Percentiles rank a stretch among this genome's conserved stretches.
Evolutionary conservation across 192 early-diverging fungal species (phyloP).

Genomic region (Coemansia sp.): DNA sequence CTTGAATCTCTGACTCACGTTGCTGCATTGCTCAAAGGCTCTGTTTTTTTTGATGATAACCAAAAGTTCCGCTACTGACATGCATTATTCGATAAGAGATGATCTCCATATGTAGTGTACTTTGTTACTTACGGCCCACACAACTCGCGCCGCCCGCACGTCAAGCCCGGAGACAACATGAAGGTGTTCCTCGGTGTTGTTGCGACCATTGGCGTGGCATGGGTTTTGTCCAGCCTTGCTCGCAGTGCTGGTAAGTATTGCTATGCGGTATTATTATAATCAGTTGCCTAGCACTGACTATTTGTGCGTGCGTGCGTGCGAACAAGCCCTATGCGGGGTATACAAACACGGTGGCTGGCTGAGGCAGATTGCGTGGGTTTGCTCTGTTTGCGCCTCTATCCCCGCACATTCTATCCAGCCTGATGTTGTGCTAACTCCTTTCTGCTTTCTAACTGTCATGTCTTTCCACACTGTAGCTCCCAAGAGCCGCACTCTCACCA

Average conservation of each 20-base stretch:
- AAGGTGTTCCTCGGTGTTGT: conserved; percentile 71
- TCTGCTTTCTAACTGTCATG: conserved; percentile 12
- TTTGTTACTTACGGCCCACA: conserved; percentile 95
- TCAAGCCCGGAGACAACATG: conserved; percentile 68
- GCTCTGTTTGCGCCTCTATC: not conserved
- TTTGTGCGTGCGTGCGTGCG: conserved; percentile 1
- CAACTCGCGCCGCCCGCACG: conserved; percentile 79
- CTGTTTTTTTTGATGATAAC: not conserved
- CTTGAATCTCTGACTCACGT: conserved; percentile 20
- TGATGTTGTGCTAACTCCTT: not conserved
- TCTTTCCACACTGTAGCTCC: conserved; percentile 57
- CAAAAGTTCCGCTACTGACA: not conserved
- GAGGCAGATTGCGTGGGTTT: not conserved
- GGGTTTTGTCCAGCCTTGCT: conserved; percentile 63
- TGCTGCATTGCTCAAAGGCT: not conserved
- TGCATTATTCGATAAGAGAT: too few species aligned
- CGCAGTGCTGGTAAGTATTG: conserved; percentile 55
- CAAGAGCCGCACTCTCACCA: conserved; percentile 67
- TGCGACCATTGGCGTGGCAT: conserved; percentile 58
- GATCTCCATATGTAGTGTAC: conserved; percentile 64
- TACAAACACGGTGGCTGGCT: not conserved
- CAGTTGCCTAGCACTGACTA: not conserved
- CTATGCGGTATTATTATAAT: conserved; percentile 17
- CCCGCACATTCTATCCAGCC: not conserved
- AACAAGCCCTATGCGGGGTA: not conserved